These are phyloP conservation scores for Neurospora sp. DNA, from an alignment of 2,329 filamentous ascomycete genomes.

Conservation along the genomic window DNA sequence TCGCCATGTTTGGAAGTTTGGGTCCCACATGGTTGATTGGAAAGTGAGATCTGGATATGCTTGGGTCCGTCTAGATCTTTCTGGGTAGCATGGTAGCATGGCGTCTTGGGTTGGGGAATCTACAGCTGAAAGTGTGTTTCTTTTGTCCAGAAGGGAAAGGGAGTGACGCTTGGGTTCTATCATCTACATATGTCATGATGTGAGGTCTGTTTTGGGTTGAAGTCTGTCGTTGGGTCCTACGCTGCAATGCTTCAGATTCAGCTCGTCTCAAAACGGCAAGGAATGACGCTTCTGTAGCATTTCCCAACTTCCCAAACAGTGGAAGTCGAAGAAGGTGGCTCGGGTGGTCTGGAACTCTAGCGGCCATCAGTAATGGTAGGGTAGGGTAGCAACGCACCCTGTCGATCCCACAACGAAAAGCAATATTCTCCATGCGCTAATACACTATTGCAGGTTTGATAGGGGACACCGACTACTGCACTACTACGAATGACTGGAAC, in stretches of 20 bases:
- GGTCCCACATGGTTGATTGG: background rate
- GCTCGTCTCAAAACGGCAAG: background rate
- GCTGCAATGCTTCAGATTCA: background rate
- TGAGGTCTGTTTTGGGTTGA: too few species aligned
- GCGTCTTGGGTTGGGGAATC: background rate
- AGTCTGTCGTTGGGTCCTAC: background rate
- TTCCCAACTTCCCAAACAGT: background rate
- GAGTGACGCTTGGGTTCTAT: too few species aligned
- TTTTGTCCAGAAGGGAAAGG: too few species aligned
- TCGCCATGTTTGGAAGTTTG: background rate
- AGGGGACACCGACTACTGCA: background rate
- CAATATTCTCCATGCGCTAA: background rate
- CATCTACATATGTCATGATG: too few species aligned
- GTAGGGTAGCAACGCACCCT: background rate
- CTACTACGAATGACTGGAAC: background rate
- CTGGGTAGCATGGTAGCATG: background rate
- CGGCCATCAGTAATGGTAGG: background rate
- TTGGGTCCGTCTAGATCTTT: background rate
- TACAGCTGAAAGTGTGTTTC: background rate
- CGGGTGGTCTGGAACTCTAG: background rate
- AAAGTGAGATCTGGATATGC: background rate
- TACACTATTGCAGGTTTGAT: background rate
- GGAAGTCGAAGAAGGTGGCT: background rate
- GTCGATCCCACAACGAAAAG: background rate
- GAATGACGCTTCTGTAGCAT: background rate